These are phyloP conservation scores for Collybia mongolica DNA, from an alignment of 768 basidiomycete species.

Conservation along the genomic window DNA sequence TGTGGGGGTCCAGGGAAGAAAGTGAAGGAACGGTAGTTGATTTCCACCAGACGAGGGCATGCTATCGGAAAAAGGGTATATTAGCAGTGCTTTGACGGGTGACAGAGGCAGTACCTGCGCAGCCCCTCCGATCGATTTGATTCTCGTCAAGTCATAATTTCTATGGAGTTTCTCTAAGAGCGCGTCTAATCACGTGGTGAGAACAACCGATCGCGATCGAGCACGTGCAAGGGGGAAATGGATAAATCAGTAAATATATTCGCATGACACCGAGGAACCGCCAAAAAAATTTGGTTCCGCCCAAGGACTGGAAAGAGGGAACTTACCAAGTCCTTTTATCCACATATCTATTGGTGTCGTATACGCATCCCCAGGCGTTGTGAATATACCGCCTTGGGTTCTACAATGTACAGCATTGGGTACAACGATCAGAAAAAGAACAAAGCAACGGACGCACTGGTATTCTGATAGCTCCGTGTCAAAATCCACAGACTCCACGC, in stretches of 20 bases:
- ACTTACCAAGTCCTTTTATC: conserved; percentile 82
- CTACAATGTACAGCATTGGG: conserved; percentile 34
- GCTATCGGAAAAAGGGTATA: conserved; percentile 30
- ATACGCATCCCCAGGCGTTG: conserved; percentile 82
- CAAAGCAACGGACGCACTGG: conserved; percentile 53
- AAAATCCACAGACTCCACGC: conserved; percentile 82
- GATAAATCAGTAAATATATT: conserved; percentile 24
- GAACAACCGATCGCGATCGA: conserved; percentile 27
- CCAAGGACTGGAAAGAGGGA: conserved; percentile 17
- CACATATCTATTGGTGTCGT: conserved; percentile 91
- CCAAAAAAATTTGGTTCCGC: conserved; percentile 64
- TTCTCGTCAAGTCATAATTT: conserved; percentile 67
- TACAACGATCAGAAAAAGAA: conserved; percentile 12
- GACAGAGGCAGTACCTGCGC: conserved; percentile 55
- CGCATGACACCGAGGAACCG: conserved; percentile 19
- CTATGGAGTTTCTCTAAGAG: conserved; percentile 73
- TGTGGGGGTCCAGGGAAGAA: conserved; percentile 68
- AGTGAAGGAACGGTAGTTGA: conserved; percentile 71
- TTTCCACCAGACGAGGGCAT: conserved; percentile 88
- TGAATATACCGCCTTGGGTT: conserved; percentile 85
- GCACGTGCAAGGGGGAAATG: conserved; percentile 10
- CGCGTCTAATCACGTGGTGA: conserved; percentile 51
- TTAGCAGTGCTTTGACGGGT: neutral
- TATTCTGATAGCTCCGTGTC: conserved; percentile 78
- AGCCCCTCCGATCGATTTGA: conserved; percentile 75